Evolutionary conservation across 495 filamentous ascomycete genomes (phyloP).

Genomic region (Apiosordaria backusii): DNA sequence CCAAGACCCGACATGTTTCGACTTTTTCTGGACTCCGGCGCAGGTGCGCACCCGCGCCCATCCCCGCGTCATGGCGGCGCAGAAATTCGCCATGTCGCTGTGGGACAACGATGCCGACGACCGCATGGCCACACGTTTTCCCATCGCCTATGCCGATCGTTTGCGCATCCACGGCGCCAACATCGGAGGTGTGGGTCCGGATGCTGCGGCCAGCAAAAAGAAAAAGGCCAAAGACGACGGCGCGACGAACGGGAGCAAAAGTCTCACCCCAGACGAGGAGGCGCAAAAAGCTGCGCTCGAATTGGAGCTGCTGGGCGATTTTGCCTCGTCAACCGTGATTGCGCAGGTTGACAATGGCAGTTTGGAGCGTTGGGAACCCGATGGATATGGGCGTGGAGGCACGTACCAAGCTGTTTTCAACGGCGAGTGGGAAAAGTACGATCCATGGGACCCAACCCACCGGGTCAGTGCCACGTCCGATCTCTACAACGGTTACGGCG

Average conservation of each 20-base stretch:
- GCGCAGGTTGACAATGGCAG: slow-evolving; percentile 84
- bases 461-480: slow-evolving; percentile 71
- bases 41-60: slow-evolving; percentile 78
- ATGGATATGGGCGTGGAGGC: slow-evolving; percentile 66
- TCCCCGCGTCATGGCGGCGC: slow-evolving; percentile 66
- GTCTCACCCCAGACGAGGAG: slow-evolving; percentile 14
- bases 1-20: slow-evolving; percentile 73
- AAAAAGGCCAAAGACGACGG: slow-evolving; percentile 28
- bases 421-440: slow-evolving; percentile 82
- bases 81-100: slow-evolving; percentile 74
- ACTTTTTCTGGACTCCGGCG: slow-evolving; percentile 86
- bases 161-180: slow-evolving; percentile 64
- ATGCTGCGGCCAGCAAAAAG: slow-evolving; percentile 19
- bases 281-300: slow-evolving; percentile 34
- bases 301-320: slow-evolving; percentile 43
- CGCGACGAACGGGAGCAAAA: slow-evolving; percentile 14
- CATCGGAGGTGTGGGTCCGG: slow-evolving; percentile 36
- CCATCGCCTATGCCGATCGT: slow-evolving; percentile 79
- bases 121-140: slow-evolving; percentile 52
- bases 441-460: slow-evolving; percentile 77
- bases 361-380: slow-evolving; percentile 85
- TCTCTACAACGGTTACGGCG: slow-evolving; percentile 80
- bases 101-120: slow-evolving; percentile 76
- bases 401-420: slow-evolving; percentile 73
- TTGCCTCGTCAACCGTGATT: slow-evolving; percentile 45